Evolutionary conservation across 495 filamentous ascomycete species (phyloP).

Genomic region (Penicillium pancosmium): DNA sequence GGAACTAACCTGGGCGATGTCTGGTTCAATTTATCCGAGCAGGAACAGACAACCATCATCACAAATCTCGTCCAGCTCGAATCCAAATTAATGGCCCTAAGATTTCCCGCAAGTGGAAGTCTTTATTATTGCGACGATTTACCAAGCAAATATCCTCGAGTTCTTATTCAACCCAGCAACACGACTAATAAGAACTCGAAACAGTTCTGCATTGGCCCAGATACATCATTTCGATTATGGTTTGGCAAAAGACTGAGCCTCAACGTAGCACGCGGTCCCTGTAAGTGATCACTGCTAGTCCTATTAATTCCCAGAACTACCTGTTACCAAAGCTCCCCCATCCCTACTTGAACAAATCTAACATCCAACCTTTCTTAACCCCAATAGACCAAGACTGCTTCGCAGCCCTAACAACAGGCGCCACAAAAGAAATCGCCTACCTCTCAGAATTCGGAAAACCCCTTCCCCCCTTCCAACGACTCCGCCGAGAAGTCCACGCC

Average conservation of each 20-base stretch:
- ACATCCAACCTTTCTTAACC: not conserved
- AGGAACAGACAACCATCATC: slow-evolving; percentile 11
- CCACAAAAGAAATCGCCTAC: slow-evolving; percentile 24
- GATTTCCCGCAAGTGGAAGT: slow-evolving; percentile 24
- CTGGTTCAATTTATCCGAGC: slow-evolving; percentile 20
- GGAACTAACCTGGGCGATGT: slow-evolving; percentile 17
- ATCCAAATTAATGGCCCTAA: slow-evolving; percentile 12
- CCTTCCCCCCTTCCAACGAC: slow-evolving; percentile 21
- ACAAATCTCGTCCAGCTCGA: slow-evolving; percentile 18
- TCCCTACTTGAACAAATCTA: not conserved
- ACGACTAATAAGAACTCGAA: not conserved
- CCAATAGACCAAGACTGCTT: slow-evolving; percentile 12
- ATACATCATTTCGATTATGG: slow-evolving; percentile 24
- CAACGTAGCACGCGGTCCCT: slow-evolving; percentile 21
- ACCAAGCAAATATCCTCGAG: not conserved
- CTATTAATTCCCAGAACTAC: too few relatives aligned
- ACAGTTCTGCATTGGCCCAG: slow-evolving; percentile 25
- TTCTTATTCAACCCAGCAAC: not conserved
- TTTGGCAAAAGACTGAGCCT: slow-evolving; percentile 19
- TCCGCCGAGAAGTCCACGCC: slow-evolving; percentile 19
- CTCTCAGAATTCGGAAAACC: slow-evolving; percentile 18
- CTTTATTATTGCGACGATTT: slow-evolving; percentile 19
- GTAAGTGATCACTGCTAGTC: slow-evolving; percentile 13
- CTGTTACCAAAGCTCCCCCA: not conserved
- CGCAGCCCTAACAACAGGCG: slow-evolving; percentile 15